phyloP scores from a whole-genome alignment of 768 basidiomycete genomes.

The Leccinum longicurvipes region DNA sequence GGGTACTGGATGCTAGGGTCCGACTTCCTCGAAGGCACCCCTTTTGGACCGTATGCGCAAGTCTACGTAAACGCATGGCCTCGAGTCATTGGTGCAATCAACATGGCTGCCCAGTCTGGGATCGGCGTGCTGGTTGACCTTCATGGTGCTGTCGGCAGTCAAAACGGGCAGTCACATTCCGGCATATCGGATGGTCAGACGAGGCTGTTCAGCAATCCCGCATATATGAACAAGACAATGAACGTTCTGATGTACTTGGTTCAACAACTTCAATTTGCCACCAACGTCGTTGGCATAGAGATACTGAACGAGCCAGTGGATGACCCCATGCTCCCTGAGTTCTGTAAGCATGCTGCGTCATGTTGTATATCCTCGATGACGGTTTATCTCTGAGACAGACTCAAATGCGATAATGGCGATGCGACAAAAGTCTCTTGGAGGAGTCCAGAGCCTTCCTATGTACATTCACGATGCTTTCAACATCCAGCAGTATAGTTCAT shows the following conservation, averaged over 20 bases:
- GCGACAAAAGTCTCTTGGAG: constrained; percentile 20
- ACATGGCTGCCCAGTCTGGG: constrained; percentile 36
- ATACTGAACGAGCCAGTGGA: constrained; percentile 55
- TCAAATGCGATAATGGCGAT: constrained; percentile 21
- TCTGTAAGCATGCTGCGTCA: constrained; percentile 15
- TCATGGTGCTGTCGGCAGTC: constrained; percentile 51
- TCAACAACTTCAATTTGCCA: constrained; percentile 34
- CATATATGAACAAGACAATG: constrained; percentile 39
- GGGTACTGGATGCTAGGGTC: constrained; percentile 43
- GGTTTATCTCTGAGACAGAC: constrained; percentile 5
- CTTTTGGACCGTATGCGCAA: constrained; percentile 38
- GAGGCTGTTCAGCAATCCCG: constrained; percentile 35
- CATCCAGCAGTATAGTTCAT: constrained; percentile 34
- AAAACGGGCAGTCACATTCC: constrained; percentile 36
- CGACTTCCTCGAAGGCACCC: constrained; percentile 32
- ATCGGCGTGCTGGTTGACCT: constrained; percentile 53
- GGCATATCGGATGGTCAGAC: constrained; percentile 39
- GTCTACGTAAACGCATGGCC: constrained; percentile 42
- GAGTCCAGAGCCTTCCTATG: constrained; percentile 44
- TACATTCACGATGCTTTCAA: constrained; percentile 73
- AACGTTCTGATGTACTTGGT: constrained; percentile 38
- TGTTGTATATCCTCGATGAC: background rate
- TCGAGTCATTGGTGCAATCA: constrained; percentile 39
- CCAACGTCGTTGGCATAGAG: constrained; percentile 58
- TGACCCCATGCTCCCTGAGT: constrained; percentile 42